Conservation (phyloP, 1,139 yeast species). For the Saccharomycopsis phalli region DNA sequence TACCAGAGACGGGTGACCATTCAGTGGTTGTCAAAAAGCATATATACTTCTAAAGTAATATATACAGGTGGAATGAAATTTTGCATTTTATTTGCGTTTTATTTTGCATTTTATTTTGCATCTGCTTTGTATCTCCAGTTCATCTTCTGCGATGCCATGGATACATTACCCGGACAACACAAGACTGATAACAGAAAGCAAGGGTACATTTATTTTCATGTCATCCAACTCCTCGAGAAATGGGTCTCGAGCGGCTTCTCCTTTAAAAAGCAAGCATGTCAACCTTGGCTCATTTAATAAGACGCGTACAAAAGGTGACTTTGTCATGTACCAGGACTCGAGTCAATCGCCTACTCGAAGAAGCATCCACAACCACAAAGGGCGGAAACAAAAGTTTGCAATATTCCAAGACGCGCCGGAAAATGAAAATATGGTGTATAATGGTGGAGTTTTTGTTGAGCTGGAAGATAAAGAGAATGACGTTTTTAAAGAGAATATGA, state of each 20-base stretch:
- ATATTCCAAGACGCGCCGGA: conserved; percentile 4
- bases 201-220: not conserved
- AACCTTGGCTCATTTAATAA: not conserved
- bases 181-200: too few relatives aligned
- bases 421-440: not conserved
- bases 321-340: not conserved
- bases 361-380: not conserved
- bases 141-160: too few relatives aligned
- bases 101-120: too few relatives aligned
- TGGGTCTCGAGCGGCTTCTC: not conserved
- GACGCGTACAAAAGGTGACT: not conserved
- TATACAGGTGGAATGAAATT: too few relatives aligned
- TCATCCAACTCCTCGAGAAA: not conserved
- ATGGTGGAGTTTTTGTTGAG: conserved; percentile 7
- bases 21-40: too few relatives aligned
- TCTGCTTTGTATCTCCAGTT: too few relatives aligned
- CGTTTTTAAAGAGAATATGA: conserved; percentile 12
- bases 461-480: conserved; percentile 16
- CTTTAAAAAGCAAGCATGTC: not conserved
- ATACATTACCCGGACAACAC: too few relatives aligned
- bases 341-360: not conserved
- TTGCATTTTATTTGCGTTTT: too few relatives aligned
- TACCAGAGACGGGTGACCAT: too few relatives aligned
- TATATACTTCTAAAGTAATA: too few relatives aligned
- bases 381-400: conserved; percentile 1